Conservation (phyloP, 2,329 filamentous ascomycete genomes). For the Fusarium anthophilum region DNA sequence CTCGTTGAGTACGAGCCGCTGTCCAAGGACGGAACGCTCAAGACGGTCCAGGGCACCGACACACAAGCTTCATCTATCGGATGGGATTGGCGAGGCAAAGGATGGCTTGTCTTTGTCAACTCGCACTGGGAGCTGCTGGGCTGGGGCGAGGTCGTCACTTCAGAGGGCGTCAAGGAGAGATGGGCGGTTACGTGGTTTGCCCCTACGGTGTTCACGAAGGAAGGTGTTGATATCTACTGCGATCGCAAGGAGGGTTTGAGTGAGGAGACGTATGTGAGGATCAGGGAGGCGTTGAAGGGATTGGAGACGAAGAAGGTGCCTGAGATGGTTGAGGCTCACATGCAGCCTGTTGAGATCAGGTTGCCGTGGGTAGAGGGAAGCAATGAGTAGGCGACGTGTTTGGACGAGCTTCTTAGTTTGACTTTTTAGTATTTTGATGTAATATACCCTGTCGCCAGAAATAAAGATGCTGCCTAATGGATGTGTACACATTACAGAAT, state of each 20-base stretch:
- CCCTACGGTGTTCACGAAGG: constrained; percentile 83
- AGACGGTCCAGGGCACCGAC: constrained; percentile 73
- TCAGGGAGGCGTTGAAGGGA: constrained; percentile 61
- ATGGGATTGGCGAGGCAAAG: constrained; percentile 84
- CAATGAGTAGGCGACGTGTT: background rate
- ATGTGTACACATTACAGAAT: background rate
- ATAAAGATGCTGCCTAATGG: background rate
- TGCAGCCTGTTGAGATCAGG: constrained; percentile 61
- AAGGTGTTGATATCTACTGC: constrained; percentile 82
- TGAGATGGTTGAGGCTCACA: constrained; percentile 58
- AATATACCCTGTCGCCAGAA: constrained; percentile 18
- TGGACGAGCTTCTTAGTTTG: background rate
- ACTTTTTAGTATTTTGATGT: background rate
- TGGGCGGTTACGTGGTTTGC: constrained; percentile 90
- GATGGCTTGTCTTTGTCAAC: constrained; percentile 75
- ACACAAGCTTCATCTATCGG: constrained; percentile 49
- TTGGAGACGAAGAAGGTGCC: constrained; percentile 64
- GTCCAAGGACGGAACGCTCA: constrained; percentile 58
- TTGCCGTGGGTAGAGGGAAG: constrained; percentile 58
- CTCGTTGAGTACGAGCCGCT: constrained; percentile 74
- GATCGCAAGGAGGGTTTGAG: constrained; percentile 68
- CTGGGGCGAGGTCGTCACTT: constrained; percentile 67
- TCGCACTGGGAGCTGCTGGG: constrained; percentile 86
- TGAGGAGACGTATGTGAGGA: constrained; percentile 62
- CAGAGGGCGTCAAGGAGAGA: constrained; percentile 57